Evolutionary conservation across 2,329 filamentous ascomycete genomes (phyloP).

Genomic region (Stachybotrys echinatus): DNA sequence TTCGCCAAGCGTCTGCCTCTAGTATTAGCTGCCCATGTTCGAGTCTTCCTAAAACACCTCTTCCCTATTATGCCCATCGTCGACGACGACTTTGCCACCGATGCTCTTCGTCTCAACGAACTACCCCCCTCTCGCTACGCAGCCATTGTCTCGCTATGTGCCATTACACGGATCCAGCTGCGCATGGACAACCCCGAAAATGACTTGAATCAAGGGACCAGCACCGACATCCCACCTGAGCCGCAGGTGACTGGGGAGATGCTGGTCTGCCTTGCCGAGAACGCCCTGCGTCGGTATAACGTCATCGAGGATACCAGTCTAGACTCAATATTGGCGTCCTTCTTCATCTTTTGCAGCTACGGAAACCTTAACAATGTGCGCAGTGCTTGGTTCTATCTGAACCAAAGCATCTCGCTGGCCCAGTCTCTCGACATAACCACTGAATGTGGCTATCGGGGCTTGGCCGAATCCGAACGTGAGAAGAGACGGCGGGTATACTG

Average conservation of each 20-base stretch:
- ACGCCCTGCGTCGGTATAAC: conserved; percentile 17
- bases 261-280: conserved; percentile 19
- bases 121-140: conserved; percentile 19
- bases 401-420: conserved; percentile 23
- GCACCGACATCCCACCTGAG: conserved; percentile 11
- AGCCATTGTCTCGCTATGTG: conserved; percentile 20
- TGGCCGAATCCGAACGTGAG: conserved; percentile 17
- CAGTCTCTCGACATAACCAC: conserved; percentile 19
- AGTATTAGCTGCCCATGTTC: conserved; percentile 19
- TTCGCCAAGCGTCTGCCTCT: conserved; percentile 13
- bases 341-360: conserved; percentile 24
- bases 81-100: conserved; percentile 19
- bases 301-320: conserved; percentile 20
- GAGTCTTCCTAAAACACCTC: conserved; percentile 21
- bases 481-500: conserved; percentile 24
- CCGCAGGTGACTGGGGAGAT: conserved; percentile 17
- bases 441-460: conserved; percentile 16
- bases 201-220: conserved; percentile 4
- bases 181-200: conserved; percentile 16
- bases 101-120: conserved; percentile 16
- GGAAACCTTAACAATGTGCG: conserved; percentile 20
- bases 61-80: conserved; percentile 26
- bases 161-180: conserved; percentile 22
- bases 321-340: conserved; percentile 21
- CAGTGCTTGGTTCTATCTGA: conserved; percentile 25